phyloP scores from a whole-genome alignment of 1,139 yeast genomes.

The Saccharomyces hybrid region DNA sequence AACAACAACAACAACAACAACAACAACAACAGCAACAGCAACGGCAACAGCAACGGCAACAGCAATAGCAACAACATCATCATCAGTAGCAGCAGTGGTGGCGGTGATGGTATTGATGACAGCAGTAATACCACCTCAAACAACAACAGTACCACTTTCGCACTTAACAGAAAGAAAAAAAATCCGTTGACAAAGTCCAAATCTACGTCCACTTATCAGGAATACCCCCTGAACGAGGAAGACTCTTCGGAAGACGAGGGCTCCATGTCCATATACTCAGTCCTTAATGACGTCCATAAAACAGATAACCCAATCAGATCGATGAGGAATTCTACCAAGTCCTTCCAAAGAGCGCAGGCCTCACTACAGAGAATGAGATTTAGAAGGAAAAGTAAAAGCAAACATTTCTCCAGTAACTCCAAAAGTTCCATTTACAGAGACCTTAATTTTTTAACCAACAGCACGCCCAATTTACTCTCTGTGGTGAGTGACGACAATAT shows the following conservation, averaged over 20 bases:
- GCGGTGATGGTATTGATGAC: not conserved
- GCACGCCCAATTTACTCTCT: slow-evolving; percentile 30
- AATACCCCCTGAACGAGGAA: not conserved
- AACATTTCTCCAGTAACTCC: slow-evolving; percentile 21
- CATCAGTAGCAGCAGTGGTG: no score
- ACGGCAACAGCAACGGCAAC: no score
- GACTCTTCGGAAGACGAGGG: slow-evolving; percentile 33
- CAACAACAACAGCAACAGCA: no score
- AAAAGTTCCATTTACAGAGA: slow-evolving; percentile 15
- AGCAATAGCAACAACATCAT: no score
- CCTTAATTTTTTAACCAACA: slow-evolving; percentile 20
- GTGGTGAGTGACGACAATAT: slow-evolving; percentile 24
- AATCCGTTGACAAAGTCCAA: not conserved
- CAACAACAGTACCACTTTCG: not conserved
- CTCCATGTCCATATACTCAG: slow-evolving; percentile 39
- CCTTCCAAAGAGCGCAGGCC: slow-evolving; percentile 60
- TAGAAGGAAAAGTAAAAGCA: slow-evolving; percentile 48
- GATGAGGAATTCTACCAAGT: slow-evolving; percentile 37
- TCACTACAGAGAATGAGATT: slow-evolving; percentile 57
- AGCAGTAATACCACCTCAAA: not conserved
- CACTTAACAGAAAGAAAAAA: not conserved
- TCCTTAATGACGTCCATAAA: slow-evolving; percentile 31
- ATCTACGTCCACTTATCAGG: not conserved
- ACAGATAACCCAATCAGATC: slow-evolving; percentile 29
- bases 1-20: no score